These are phyloP conservation scores for Fraxinus angustifolia DNA, from an alignment of 305 asterid genomes.

Conservation along the genomic window DNA sequence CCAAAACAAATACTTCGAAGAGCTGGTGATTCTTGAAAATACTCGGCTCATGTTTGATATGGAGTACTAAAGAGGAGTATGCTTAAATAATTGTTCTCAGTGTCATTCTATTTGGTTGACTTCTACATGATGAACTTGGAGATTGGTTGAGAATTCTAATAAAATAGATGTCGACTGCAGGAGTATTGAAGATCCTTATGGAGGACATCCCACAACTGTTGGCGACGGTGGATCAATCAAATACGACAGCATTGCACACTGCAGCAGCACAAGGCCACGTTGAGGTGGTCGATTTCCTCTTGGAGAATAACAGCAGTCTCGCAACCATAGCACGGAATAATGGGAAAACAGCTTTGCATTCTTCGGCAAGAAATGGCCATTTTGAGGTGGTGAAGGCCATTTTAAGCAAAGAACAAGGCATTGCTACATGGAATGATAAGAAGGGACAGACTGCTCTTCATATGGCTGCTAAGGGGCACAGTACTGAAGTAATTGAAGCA, in stretches of 20 bases:
- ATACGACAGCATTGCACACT: slow-evolving; percentile 63
- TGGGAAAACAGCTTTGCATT: slow-evolving; percentile 67
- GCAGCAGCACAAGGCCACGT: slow-evolving; percentile 72
- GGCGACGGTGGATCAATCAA: slow-evolving; percentile 66
- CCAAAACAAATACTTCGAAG: background rate
- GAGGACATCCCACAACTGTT: slow-evolving; percentile 60
- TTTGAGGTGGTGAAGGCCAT: slow-evolving; percentile 57
- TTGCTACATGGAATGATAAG: slow-evolving; percentile 56
- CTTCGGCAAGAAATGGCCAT: slow-evolving; percentile 71
- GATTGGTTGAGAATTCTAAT: background rate
- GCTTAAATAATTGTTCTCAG: background rate
- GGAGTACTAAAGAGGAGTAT: background rate
- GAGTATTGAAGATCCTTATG: slow-evolving; percentile 49
- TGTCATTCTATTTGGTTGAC: background rate
- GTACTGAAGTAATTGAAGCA: slow-evolving; percentile 45
- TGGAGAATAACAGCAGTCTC: slow-evolving; percentile 55
- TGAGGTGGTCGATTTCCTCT: slow-evolving; percentile 57
- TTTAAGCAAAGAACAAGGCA: slow-evolving; percentile 52
- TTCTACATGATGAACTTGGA: background rate
- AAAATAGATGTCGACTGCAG: slow-evolving; percentile 32
- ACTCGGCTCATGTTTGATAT: background rate
- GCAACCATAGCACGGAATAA: slow-evolving; percentile 68
- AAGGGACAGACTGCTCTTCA: slow-evolving; percentile 88
- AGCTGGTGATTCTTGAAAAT: background rate
- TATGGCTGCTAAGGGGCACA: slow-evolving; percentile 72